A percentile compares a stretch with the other conserved stretches of the same genome.
These are phyloP conservation scores for Phytophthora cactorum DNA, from an alignment of 352 stramenopile genomes.

Conservation along the genomic window DNA sequence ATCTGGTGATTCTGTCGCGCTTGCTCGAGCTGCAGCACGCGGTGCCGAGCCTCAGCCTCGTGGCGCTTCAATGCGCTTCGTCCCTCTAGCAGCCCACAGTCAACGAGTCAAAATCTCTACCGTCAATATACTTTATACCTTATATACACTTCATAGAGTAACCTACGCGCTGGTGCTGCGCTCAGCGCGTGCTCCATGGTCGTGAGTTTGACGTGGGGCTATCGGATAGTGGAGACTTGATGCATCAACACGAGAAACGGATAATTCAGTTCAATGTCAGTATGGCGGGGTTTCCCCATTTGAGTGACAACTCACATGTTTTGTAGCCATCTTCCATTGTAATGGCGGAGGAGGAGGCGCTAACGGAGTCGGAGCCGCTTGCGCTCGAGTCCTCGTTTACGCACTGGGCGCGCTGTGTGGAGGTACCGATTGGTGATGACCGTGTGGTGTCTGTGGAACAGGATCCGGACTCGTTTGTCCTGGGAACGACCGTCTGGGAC, in stretches of 20 bases:
- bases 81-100: conserved; percentile 1
- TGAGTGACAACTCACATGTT: conserved; percentile 7
- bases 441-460: conserved; percentile 69
- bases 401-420: conserved; percentile 79
- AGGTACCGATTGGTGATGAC: conserved; percentile 51
- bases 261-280: conserved; percentile 29
- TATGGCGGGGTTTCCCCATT: not conserved
- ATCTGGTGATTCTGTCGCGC: conserved; percentile 53
- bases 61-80: conserved; percentile 29
- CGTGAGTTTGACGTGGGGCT: not conserved
- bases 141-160: not conserved
- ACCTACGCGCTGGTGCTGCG: conserved; percentile 3
- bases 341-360: conserved; percentile 68
- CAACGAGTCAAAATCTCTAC: not conserved
- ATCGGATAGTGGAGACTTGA: conserved; percentile 23
- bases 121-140: not conserved
- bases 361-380: conserved; percentile 62
- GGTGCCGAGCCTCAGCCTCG: conserved; percentile 40
- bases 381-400: conserved; percentile 82
- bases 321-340: conserved; percentile 16
- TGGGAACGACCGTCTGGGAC: conserved; percentile 87
- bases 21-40: conserved; percentile 47
- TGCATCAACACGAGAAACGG: conserved; percentile 19
- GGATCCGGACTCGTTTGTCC: conserved; percentile 83
- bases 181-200: conserved; percentile 17